Percentiles rank a stretch among this genome's conserved stretches.
Evolutionary conservation across 2,329 filamentous ascomycete genomes (phyloP).

Genomic region (Curvularia hawaiiensis): DNA sequence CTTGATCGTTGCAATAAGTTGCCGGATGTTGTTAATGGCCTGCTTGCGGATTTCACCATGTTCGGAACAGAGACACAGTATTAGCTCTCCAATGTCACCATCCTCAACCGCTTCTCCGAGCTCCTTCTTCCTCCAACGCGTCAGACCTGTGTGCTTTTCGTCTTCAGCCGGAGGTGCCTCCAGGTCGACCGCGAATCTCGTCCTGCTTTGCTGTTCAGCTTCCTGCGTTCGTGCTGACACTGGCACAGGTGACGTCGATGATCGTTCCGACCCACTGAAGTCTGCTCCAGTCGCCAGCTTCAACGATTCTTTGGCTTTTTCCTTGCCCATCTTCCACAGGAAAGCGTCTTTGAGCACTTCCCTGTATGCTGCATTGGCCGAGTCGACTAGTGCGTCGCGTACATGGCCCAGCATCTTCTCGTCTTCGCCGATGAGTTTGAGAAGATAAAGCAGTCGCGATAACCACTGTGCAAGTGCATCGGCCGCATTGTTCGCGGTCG

Average conservation of each 20-base stretch:
- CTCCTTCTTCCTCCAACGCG: slow-evolving; percentile 75
- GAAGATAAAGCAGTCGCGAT: slow-evolving; percentile 41
- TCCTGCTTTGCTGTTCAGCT: slow-evolving; percentile 19
- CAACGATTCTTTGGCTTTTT: slow-evolving; percentile 43
- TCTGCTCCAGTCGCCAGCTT: slow-evolving; percentile 43
- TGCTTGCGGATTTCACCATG: slow-evolving; percentile 79
- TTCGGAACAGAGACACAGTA: slow-evolving; percentile 76
- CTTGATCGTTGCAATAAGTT: slow-evolving; percentile 60
- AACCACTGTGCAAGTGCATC: slow-evolving; percentile 45
- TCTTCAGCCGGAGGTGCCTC: slow-evolving; percentile 49
- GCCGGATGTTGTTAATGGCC: slow-evolving; percentile 71
- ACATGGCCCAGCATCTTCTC: slow-evolving; percentile 32
- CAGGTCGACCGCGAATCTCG: slow-evolving; percentile 30
- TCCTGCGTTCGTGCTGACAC: slow-evolving; percentile 20
- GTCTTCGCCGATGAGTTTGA: slow-evolving; percentile 46
- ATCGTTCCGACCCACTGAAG: slow-evolving; percentile 44
- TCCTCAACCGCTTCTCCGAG: slow-evolving; percentile 80
- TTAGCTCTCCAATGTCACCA: slow-evolving; percentile 70
- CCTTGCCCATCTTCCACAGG: slow-evolving; percentile 46
- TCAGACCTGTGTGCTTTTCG: slow-evolving; percentile 54
- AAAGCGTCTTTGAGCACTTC: slow-evolving; percentile 43
- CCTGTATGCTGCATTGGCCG: slow-evolving; percentile 36
- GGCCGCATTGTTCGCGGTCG: slow-evolving; percentile 30
- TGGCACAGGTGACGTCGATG: slow-evolving; percentile 35
- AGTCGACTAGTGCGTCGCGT: slow-evolving; percentile 36